Evolutionary conservation across 257 asterid species (phyloP).

Genomic region (Anisodus tanguticus): DNA sequence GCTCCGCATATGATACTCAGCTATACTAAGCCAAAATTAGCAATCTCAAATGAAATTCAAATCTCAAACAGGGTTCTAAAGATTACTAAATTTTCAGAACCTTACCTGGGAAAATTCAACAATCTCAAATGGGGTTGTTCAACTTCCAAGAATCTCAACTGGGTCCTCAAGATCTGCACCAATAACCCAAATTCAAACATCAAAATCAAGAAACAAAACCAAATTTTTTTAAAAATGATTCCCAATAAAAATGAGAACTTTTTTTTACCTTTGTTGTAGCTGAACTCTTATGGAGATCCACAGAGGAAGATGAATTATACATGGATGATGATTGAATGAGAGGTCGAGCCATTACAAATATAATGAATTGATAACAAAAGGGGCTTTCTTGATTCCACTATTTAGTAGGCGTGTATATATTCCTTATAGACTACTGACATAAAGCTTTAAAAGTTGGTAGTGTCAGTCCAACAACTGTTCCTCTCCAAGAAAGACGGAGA

Average conservation of each 20-base stretch:
- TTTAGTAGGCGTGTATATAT: background rate
- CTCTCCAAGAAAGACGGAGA: constrained; percentile 55
- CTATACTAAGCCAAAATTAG: constrained; percentile 52
- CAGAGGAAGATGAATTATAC: constrained; percentile 27
- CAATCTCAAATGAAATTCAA: constrained; percentile 34
- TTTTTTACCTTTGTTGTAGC: constrained; percentile 18
- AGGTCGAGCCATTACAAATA: constrained; percentile 43
- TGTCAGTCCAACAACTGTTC: constrained; percentile 32
- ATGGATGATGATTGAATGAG: constrained; percentile 31
- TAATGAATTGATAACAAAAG: background rate
- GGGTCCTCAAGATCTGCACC: constrained; percentile 48
- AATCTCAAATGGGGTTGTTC: constrained; percentile 53
- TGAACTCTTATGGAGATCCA: constrained; percentile 28
- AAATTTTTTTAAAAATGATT: background rate
- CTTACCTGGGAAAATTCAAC: constrained; percentile 54
- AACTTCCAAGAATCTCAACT: constrained; percentile 42
- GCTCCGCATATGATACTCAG: background rate
- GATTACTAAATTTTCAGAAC: constrained; percentile 33
- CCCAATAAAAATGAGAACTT: background rate
- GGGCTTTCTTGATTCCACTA: background rate
- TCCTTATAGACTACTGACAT: background rate
- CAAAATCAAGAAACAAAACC: background rate
- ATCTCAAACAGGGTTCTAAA: constrained; percentile 39
- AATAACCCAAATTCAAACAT: constrained; percentile 6
- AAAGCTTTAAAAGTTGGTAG: constrained; percentile 17